These are phyloP conservation scores for Salix purpurea DNA, from an alignment of 345 rosid species.

Conservation along the genomic window DNA sequence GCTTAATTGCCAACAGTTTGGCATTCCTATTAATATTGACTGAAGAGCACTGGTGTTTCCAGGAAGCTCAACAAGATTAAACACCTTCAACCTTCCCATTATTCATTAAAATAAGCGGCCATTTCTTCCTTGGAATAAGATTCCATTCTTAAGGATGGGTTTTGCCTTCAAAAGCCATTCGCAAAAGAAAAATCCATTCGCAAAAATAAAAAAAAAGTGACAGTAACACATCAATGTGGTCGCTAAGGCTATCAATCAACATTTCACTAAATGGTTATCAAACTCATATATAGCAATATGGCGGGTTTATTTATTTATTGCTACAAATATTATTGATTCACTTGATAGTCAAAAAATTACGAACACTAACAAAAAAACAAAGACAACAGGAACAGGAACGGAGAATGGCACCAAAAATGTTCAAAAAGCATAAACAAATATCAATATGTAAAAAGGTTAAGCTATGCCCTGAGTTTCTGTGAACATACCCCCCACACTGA, in stretches of 20 bases:
- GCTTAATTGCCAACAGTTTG: neutral
- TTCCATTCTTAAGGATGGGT: neutral
- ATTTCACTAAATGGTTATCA: neutral
- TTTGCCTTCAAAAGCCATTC: neutral
- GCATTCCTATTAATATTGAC: neutral
- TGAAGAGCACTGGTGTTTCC: neutral
- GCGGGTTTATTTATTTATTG: neutral
- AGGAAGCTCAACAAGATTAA: neutral
- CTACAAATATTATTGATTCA: neutral
- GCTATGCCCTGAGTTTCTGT: neutral
- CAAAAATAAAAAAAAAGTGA: neutral
- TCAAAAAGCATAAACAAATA: neutral
- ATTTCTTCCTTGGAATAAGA: neutral
- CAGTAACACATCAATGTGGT: neutral
- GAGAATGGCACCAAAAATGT: neutral
- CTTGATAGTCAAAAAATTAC: neutral
- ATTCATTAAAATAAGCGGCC: neutral
- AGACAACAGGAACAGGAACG: neutral
- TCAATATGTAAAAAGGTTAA: neutral
- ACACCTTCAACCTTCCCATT: neutral
- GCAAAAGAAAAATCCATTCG: neutral
- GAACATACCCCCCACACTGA: slow-evolving; percentile 90
- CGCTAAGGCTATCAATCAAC: neutral
- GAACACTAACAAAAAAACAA: neutral
- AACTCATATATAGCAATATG: neutral